A percentile compares a stretch with the other conserved stretches of the same genome.
Evolutionary conservation across 75 land plant species (phyloP).

Genomic region (Cunninghamia lanceolata): DNA sequence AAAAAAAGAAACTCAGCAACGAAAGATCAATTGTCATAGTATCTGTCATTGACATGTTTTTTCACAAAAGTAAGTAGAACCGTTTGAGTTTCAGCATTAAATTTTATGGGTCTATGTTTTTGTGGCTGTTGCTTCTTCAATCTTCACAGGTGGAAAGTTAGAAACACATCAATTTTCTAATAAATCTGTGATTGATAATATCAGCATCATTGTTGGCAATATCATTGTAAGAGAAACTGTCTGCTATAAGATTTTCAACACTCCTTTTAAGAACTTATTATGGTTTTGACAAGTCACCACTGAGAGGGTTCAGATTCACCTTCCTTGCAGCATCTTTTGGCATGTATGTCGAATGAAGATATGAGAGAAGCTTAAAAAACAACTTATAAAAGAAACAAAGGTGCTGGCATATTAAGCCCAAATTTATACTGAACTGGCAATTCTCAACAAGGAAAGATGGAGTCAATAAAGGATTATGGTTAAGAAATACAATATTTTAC

Average conservation of each 20-base stretch:
- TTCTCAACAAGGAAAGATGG: no score
- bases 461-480: no score
- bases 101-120: background rate
- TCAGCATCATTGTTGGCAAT: background rate
- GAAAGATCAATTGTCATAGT: background rate
- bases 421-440: no score
- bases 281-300: background rate
- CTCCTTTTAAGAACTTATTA: background rate
- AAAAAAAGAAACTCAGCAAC: background rate
- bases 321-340: background rate
- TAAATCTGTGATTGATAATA: background rate
- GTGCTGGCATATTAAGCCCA: no score
- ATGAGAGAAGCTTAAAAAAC: no score
- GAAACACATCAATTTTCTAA: background rate
- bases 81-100: background rate
- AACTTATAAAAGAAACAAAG: no score
- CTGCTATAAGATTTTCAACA: background rate
- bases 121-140: background rate
- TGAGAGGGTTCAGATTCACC: background rate
- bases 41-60: background rate
- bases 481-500: no score
- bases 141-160: background rate
- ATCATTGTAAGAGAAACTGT: background rate
- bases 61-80: background rate
- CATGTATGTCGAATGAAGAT: background rate